A percentile compares a stretch with the other conserved stretches of the same genome.
phyloP scores from a whole-genome alignment of 108 stramenopile genomes.

The Cyclotella cryptica region DNA sequence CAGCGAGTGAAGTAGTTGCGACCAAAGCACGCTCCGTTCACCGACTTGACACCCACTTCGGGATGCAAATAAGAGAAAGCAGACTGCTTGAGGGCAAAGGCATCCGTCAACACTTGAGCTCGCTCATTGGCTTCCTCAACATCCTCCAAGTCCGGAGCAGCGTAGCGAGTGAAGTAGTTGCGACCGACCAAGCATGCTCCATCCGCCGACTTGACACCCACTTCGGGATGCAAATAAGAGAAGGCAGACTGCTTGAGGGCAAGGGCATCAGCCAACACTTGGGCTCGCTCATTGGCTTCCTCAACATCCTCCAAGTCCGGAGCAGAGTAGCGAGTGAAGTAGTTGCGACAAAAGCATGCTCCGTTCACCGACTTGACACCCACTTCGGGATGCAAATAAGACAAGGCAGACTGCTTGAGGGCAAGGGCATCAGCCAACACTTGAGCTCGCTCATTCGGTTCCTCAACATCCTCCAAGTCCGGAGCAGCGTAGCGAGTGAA shows the following conservation, averaged over 20 bases:
- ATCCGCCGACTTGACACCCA: constrained; percentile 25
- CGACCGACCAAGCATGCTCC: constrained; percentile 30
- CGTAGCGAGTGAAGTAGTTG: constrained; percentile 38
- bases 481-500: constrained; percentile 8
- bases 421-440: constrained; percentile 28
- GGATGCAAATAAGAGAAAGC: constrained; percentile 44
- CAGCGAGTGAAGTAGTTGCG: constrained; percentile 39
- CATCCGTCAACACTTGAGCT: too few relatives aligned
- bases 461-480: constrained; percentile 25
- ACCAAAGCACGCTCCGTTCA: constrained; percentile 26
- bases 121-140: too few relatives aligned
- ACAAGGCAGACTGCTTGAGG: not conserved
- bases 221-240: constrained; percentile 34
- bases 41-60: constrained; percentile 20
- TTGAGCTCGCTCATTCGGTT: not conserved
- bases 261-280: constrained; percentile 32
- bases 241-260: constrained; percentile 32
- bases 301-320: constrained; percentile 21
- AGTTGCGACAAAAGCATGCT: not conserved
- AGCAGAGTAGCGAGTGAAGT: constrained; percentile 58
- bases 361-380: not conserved
- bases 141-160: too few relatives aligned
- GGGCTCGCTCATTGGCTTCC: constrained; percentile 14
- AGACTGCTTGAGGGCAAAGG: too few relatives aligned
- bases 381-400: not conserved